These are phyloP conservation scores for Laguncularia racemosa DNA, from an alignment of 345 rosid genomes.

Conservation along the genomic window DNA sequence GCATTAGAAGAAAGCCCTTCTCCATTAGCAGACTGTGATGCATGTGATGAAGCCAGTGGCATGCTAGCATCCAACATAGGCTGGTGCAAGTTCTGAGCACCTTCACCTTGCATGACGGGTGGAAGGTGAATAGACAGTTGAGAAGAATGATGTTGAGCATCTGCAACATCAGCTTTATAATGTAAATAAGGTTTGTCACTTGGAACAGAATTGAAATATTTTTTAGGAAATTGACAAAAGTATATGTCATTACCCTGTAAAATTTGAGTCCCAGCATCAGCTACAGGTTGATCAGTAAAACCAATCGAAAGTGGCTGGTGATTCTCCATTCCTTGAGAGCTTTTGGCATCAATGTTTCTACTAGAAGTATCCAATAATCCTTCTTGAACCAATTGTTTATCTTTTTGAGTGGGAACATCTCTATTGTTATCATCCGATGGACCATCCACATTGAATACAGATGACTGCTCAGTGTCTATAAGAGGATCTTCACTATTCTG, in stretches of 20 bases:
- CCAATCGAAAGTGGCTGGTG: conserved; percentile 6
- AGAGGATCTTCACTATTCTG: conserved; percentile 16
- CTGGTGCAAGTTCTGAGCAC: conserved; percentile 6
- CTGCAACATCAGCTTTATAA: not conserved
- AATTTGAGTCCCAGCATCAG: conserved; percentile 10
- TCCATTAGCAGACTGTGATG: conserved; percentile 19
- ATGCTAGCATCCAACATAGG: not conserved
- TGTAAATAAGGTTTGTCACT: not conserved
- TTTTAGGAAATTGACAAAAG: conserved; percentile 14
- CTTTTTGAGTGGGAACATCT: conserved; percentile 7
- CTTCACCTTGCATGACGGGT: conserved; percentile 13
- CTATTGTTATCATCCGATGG: conserved; percentile 8
- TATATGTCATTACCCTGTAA: conserved; percentile 2
- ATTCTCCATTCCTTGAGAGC: conserved; percentile 9
- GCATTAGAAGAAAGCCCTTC: conserved; percentile 26
- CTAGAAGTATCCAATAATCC: conserved; percentile 6
- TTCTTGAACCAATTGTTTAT: conserved; percentile 12
- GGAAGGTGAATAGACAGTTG: conserved; percentile 11
- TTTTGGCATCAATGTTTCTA: conserved; percentile 1
- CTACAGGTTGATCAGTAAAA: conserved; percentile 6
- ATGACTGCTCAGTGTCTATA: conserved; percentile 2
- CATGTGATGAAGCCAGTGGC: conserved; percentile 13
- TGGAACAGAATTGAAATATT: conserved; percentile 14
- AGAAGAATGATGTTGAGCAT: conserved; percentile 13
- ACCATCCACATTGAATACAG: not conserved